Evolutionary conservation across 495 filamentous ascomycete species (phyloP).

Genomic region (Penicillium bialowiezense): DNA sequence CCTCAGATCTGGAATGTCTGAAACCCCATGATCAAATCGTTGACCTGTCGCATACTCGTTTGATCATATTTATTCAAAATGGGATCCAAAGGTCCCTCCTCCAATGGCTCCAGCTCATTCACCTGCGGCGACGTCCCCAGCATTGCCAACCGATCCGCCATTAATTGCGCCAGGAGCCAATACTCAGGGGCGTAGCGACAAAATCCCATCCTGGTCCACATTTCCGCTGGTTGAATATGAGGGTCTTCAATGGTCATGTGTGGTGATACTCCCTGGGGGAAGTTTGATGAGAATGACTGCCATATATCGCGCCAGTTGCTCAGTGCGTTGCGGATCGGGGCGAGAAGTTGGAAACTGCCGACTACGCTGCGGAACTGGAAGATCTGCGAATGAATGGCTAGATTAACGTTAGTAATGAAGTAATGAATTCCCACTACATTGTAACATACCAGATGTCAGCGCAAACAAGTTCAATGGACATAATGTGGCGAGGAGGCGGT

Average conservation of each 20-base stretch:
- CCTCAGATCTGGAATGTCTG: constrained; percentile 16
- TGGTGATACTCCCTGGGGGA: neutral
- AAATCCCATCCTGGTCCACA: constrained; percentile 23
- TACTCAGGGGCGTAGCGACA: constrained; percentile 16
- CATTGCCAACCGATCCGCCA: constrained; percentile 14
- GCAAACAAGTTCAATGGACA: constrained; percentile 22
- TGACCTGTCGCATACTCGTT: constrained; percentile 25
- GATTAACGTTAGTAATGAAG: neutral
- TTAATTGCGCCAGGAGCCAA: constrained; percentile 21
- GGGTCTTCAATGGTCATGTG: constrained; percentile 14
- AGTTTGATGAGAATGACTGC: constrained; percentile 9
- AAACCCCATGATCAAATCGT: constrained; percentile 21
- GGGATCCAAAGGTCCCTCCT: constrained; percentile 16
- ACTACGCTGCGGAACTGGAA: constrained; percentile 25
- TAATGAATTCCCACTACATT: neutral
- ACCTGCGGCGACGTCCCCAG: neutral
- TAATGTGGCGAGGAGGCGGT: constrained; percentile 6
- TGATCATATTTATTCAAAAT: constrained; percentile 25
- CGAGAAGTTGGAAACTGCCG: constrained; percentile 8
- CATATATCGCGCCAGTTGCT: constrained; percentile 18
- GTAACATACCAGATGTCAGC: constrained; percentile 11
- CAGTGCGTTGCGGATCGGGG: constrained; percentile 12
- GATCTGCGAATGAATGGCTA: constrained; percentile 20
- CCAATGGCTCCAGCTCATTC: constrained; percentile 6
- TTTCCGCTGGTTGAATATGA: neutral